Base-by-base conservation (phyloP, 1,284 basidiomycete species). In the Ceratobasidium sp. region DNA sequence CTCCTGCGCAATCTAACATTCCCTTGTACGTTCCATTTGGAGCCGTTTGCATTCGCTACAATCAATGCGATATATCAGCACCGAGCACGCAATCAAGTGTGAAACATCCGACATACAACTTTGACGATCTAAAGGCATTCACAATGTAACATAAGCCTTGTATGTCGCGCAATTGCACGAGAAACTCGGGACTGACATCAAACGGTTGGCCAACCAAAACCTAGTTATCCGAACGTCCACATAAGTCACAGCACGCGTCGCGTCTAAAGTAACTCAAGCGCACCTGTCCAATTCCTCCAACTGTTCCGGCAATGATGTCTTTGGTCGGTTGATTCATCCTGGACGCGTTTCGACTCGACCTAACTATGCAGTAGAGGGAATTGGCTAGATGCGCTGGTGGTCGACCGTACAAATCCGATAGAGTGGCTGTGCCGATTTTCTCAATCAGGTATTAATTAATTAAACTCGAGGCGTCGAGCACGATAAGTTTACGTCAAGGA, bases 171-270 rank as follows among this genome's bases (percentile, higher is more conserved):
- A n/a, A n/a, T n/a, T n/a, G n/a, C n/a, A n/a, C n/a, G n/a, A n/a
- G 9, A 34, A 12, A 73, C 74, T 26, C 48, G 67, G 36, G 6
- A 86, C 90, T 80, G 78, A 93, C 92, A 82, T 98, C 96, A 80
- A 98, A 97, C 21, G 95, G 94, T 82, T 97, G 96, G 55, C 95
- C 95, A 65, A 97, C 94, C 50, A 97, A 85, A 72, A 93, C 92
- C 91, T 92, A 74, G 10, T 45, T 18, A 45, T 18, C 70, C 72
- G 62, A 60, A 59, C 48, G 23, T 9, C 46, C 9, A 34, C 39
- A 14, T 48, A 46, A 55, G 58, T 67, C 72, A 46, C 28, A n/a
- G n/a, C n/a, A n/a, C 28, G 32, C 71, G 74, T 23, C 67, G 78
- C 72, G 76, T 39, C 52, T 52, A n/a, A 74, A 30, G 36, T 32